These are phyloP conservation scores for Colletotrichum euphorbiae DNA, from an alignment of 2,329 filamentous ascomycete species.

Conservation along the genomic window DNA sequence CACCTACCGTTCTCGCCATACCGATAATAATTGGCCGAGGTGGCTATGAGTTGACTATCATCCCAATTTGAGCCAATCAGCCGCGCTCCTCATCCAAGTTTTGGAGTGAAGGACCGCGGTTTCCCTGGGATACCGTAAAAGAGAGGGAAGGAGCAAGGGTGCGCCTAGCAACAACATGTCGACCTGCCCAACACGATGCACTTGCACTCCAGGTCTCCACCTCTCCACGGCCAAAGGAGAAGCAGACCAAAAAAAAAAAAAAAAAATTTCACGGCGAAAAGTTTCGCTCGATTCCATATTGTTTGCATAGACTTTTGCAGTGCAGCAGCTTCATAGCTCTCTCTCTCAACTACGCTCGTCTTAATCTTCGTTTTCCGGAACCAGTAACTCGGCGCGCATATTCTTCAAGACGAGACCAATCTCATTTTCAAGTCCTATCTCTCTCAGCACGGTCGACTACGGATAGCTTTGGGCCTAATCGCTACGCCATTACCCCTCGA, in stretches of 20 bases:
- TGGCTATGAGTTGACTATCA: neutral
- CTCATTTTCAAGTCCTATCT: slow-evolving; percentile 20
- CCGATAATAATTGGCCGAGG: slow-evolving; percentile 19
- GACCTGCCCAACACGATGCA: slow-evolving; percentile 27
- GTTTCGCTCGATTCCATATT: slow-evolving; percentile 37
- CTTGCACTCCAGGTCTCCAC: too few species aligned
- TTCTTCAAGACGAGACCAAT: slow-evolving; percentile 30
- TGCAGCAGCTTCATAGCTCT: slow-evolving; percentile 19
- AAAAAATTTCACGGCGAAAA: slow-evolving; percentile 29
- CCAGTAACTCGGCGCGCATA: slow-evolving; percentile 19
- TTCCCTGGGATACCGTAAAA: slow-evolving; percentile 30
- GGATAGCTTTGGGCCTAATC: slow-evolving; percentile 18
- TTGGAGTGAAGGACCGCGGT: slow-evolving; percentile 39
- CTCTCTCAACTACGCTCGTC: slow-evolving; percentile 3
- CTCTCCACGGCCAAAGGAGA: slow-evolving; percentile 17
- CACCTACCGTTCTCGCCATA: slow-evolving; percentile 12
- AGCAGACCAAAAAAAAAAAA: slow-evolving; percentile 19
- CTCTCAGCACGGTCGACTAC: slow-evolving; percentile 21
- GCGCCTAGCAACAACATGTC: slow-evolving; percentile 26
- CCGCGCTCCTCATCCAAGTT: slow-evolving; percentile 41
- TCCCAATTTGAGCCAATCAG: slow-evolving; percentile 41
- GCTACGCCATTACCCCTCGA: slow-evolving; percentile 33
- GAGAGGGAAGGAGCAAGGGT: neutral
- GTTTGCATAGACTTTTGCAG: slow-evolving; percentile 31
- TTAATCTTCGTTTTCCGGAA: neutral